Conservation (phyloP, 2,329 filamentous ascomycete genomes). For the Ophiostoma angusticollis region DNA sequence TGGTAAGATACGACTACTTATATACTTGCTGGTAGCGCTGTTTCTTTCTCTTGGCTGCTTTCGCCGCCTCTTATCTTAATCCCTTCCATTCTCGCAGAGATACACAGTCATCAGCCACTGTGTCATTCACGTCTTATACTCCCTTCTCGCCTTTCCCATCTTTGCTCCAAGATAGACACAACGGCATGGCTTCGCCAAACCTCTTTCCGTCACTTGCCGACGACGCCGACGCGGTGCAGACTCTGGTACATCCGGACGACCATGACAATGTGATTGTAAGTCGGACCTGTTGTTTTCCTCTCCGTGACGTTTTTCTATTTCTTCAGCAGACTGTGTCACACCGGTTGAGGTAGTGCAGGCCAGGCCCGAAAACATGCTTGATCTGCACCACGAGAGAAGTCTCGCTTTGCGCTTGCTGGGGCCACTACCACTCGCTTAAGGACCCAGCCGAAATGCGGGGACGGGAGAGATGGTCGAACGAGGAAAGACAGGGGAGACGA, state of each 20-base stretch:
- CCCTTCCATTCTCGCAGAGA: too few species aligned
- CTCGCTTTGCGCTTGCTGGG: slow-evolving; percentile 1
- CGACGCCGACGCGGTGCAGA: background rate
- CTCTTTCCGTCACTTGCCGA: background rate
- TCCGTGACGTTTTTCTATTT: too few species aligned
- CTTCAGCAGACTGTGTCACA: too few species aligned
- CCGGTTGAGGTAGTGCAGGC: too few species aligned
- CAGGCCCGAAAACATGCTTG: too few species aligned
- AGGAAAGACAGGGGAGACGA: too few species aligned
- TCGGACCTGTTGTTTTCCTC: background rate
- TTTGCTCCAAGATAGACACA: background rate
- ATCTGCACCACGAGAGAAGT: background rate
- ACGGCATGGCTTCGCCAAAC: slow-evolving; percentile 1
- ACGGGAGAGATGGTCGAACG: background rate
- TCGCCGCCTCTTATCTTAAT: too few species aligned
- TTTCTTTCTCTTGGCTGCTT: too few species aligned
- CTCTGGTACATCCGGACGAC: slow-evolving; percentile 2
- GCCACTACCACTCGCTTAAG: slow-evolving; percentile 4
- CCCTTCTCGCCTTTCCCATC: background rate
- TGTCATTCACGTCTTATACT: too few species aligned
- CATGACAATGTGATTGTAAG: slow-evolving; percentile 5
- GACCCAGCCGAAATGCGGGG: background rate
- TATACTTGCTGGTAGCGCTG: too few species aligned
- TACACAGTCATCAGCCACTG: too few species aligned
- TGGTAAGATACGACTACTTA: too few species aligned